phyloP scores from a whole-genome alignment of 2,329 filamentous ascomycete genomes.

The Penicillium sp. region DNA sequence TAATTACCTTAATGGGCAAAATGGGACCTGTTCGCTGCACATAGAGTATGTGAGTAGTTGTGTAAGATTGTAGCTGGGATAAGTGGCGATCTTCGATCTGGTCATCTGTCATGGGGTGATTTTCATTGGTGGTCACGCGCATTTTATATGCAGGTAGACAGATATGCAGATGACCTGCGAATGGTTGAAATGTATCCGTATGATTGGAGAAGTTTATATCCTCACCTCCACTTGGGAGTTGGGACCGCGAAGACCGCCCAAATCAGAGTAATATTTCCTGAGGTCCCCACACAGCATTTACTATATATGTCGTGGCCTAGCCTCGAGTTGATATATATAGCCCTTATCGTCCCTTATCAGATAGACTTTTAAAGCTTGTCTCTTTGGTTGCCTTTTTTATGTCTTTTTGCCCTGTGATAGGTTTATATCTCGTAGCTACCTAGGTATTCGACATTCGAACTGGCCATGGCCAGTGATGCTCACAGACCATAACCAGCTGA shows the following conservation, averaged over 20 bases:
- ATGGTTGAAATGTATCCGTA: neutral
- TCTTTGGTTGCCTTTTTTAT: neutral
- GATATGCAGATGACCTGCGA: neutral
- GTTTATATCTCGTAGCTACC: neutral
- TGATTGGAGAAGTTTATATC: neutral
- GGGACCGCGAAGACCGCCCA: neutral
- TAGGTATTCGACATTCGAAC: too few relatives aligned
- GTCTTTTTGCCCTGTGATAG: neutral
- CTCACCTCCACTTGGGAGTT: neutral
- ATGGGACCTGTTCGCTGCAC: slow-evolving; percentile 27
- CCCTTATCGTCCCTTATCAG: neutral
- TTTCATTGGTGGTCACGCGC: neutral
- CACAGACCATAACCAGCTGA: neutral
- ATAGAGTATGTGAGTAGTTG: neutral
- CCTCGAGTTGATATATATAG: neutral
- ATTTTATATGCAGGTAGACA: neutral
- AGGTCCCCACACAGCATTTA: too few relatives aligned
- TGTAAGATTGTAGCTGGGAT: neutral
- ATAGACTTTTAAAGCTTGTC: too few relatives aligned
- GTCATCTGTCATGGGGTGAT: neutral
- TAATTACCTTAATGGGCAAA: slow-evolving; percentile 35
- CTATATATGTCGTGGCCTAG: neutral
- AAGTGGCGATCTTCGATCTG: neutral
- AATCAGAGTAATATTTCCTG: neutral
- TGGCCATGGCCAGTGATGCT: too few relatives aligned